Base-by-base conservation (phyloP, 768 basidiomycete species). In the Pisolithus marmoratus region DNA sequence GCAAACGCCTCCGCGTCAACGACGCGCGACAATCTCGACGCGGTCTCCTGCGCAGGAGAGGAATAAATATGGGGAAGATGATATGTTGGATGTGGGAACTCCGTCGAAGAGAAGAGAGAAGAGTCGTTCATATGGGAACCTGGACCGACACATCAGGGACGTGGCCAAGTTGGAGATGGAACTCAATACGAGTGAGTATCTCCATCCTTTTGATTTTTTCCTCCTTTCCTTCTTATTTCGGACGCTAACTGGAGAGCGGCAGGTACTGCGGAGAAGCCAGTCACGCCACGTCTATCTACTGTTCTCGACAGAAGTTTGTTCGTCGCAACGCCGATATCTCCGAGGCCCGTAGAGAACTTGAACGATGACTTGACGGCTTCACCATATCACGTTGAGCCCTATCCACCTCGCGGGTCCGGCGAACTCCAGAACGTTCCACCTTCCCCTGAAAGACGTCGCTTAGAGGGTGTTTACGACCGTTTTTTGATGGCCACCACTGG, bases 401-500 rank as follows among this genome's bases (percentile, higher is more conserved):
- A 85, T 59, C 82, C 84, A 11, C 62, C 75, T 3, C 70, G 81
- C 52, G 69, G 73, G 51, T 65, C 72, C 1, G 63, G 61, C 19
- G 71, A 70, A 15, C 11, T 2, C 31, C 63, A 66, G 11, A 58
- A 60, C 4, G 56, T 62, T 19, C 60, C 76, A 9, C 81, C 84
- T 52, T 76, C 83, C 0, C 83, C 85, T 0, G 76, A 75, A 51
- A 79, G 72, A 52, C 82, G 77, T 38, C 80, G 77, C 43, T 61
- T 87, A 24, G 88, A 90, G 70, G 80, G 80, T 50, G 84, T 86
- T 17, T 92, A 91, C 54, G 90, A 92, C 58, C 81, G 85, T 38
- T 85, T 90, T 72, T 73, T 91, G 26, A 87, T 90, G 85, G 84
- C 87, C 11, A 87, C 86, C 1, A 80, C 83, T 2, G 85, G 85